A percentile compares a stretch with the other conserved stretches of the same genome.
Evolutionary conservation across 2,329 filamentous ascomycete species (phyloP).

Genomic region (Purpureocillium lavendulum): DNA sequence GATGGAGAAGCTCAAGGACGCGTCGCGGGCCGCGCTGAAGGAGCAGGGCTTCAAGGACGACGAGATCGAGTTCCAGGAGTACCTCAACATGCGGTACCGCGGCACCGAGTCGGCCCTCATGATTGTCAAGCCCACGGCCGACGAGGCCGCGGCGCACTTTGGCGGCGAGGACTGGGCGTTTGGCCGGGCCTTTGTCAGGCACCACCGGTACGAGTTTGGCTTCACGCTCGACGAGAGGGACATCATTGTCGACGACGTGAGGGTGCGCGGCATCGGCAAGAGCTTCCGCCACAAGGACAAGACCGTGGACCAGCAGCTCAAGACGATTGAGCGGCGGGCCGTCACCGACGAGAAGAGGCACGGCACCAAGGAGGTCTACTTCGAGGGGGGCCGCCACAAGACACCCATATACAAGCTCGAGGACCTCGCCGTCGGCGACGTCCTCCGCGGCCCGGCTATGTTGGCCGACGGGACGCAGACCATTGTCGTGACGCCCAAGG

Average conservation of each 20-base stretch:
- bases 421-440: conserved; percentile 62
- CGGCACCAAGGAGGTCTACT: conserved; percentile 66
- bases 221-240: conserved; percentile 80
- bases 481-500: conserved; percentile 76
- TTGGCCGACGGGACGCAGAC: conserved; percentile 85
- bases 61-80: conserved; percentile 79
- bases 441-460: conserved; percentile 72
- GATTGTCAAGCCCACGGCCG: conserved; percentile 65
- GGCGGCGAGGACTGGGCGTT: conserved; percentile 70
- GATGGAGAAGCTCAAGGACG: conserved; percentile 72
- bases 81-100: conserved; percentile 87
- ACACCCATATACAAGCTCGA: conserved; percentile 80
- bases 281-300: conserved; percentile 73
- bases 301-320: conserved; percentile 78
- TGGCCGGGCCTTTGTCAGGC: conserved; percentile 73
- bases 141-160: conserved; percentile 52
- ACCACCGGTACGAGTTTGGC: conserved; percentile 88
- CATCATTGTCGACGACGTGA: conserved; percentile 84
- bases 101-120: conserved; percentile 88
- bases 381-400: conserved; percentile 68
- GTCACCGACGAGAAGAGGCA: conserved; percentile 53
- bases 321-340: conserved; percentile 53
- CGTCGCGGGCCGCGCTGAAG: conserved; percentile 56
- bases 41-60: conserved; percentile 72
- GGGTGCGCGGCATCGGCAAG: conserved; percentile 82